Evolutionary conservation across 371 early-diverging fungal genomes (phyloP).

Genomic region (Mucor indicus): DNA sequence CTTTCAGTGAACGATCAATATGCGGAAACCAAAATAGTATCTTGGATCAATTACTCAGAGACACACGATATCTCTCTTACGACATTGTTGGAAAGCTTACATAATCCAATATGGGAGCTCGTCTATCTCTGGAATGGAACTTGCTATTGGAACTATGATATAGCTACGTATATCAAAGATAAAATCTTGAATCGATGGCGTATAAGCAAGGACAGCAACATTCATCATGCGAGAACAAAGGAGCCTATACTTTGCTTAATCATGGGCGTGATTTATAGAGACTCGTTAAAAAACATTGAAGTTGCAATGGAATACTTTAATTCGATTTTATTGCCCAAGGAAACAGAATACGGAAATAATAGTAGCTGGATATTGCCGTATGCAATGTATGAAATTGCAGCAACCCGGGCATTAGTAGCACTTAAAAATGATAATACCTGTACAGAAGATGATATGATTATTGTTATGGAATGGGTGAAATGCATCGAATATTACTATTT

Average conservation of each 20-base stretch:
- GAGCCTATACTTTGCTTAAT: slow-evolving; percentile 6
- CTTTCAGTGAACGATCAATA: slow-evolving; percentile 20
- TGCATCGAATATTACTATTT: slow-evolving; percentile 12
- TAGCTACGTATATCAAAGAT: neutral
- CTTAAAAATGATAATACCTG: neutral
- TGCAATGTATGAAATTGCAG: slow-evolving; percentile 28
- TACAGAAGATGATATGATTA: neutral
- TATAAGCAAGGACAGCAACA: too few relatives aligned
- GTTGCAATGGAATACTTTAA: slow-evolving; percentile 12
- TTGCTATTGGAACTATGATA: neutral
- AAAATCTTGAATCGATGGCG: neutral
- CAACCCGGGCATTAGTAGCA: neutral
- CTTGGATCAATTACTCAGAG: slow-evolving; percentile 13
- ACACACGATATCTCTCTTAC: neutral
- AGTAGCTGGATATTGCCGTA: slow-evolving; percentile 14
- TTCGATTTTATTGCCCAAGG: neutral
- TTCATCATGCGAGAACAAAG: too few relatives aligned
- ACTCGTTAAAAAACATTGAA: slow-evolving; percentile 2
- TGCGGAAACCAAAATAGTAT: slow-evolving; percentile 18
- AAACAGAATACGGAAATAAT: neutral
- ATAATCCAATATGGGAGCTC: slow-evolving; percentile 38
- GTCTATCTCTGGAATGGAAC: slow-evolving; percentile 33
- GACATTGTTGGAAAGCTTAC: neutral
- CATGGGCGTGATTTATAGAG: slow-evolving; percentile 14
- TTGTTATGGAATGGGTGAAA: slow-evolving; percentile 10